Conservation (phyloP, 2,329 filamentous ascomycete species). For the Talaromyces pinophilus region DNA sequence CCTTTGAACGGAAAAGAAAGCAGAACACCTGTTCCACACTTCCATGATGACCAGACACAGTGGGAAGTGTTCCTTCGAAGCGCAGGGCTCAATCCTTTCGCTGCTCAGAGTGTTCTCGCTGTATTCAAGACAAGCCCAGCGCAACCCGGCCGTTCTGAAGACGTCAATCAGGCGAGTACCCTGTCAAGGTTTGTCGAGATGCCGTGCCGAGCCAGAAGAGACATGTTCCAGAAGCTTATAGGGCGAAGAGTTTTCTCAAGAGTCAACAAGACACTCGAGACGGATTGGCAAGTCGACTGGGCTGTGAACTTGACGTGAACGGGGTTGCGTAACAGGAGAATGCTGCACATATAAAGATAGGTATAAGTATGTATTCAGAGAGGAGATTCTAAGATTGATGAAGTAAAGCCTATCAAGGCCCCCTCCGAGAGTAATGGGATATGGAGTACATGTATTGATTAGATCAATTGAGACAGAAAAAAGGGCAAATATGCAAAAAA, state of each 20-base stretch:
- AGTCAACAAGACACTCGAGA: constrained; percentile 56
- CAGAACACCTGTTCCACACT: constrained; percentile 16
- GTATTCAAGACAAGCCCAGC: constrained; percentile 23
- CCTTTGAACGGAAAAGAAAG: constrained; percentile 19
- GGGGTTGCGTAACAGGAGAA: background rate
- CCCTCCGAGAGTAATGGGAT: background rate
- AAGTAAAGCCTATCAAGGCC: constrained; percentile 5
- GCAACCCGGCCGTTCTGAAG: background rate
- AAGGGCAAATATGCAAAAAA: constrained; percentile 21
- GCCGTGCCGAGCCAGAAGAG: constrained; percentile 51
- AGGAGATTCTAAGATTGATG: constrained; percentile 17
- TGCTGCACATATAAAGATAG: background rate
- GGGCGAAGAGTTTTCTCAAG: constrained; percentile 59
- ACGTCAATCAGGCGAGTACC: constrained; percentile 28
- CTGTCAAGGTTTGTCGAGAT: constrained; percentile 61
- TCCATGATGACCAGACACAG: constrained; percentile 60
- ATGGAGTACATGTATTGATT: constrained; percentile 16
- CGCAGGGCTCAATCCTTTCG: constrained; percentile 69
- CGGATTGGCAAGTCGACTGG: constrained; percentile 47
- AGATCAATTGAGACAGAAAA: constrained; percentile 2
- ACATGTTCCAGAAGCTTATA: constrained; percentile 54
- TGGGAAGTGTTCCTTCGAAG: constrained; percentile 69
- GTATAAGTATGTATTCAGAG: constrained; percentile 19
- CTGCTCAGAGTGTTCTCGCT: constrained; percentile 65
- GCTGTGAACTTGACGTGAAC: constrained; percentile 24